These are phyloP conservation scores for Daldinia bambusicola DNA, from an alignment of 495 filamentous ascomycete genomes.

Conservation along the genomic window DNA sequence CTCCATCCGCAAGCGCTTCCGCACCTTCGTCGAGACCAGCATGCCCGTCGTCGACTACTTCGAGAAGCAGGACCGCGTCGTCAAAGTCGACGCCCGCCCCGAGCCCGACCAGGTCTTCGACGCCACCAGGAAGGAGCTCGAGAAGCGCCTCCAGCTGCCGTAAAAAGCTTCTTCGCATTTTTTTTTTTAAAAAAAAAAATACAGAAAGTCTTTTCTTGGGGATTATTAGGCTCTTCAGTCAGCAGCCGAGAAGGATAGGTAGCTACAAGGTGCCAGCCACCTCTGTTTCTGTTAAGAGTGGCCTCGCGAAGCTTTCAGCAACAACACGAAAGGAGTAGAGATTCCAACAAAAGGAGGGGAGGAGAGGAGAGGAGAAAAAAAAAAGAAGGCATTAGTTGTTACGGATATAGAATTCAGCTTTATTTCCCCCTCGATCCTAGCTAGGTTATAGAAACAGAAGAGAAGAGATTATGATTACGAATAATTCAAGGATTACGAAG, in stretches of 20 bases:
- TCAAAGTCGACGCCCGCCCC: conserved; percentile 75
- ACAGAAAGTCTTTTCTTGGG: no score
- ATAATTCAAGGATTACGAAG: conserved; percentile 9
- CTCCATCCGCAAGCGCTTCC: conserved; percentile 94
- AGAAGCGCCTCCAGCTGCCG: conserved; percentile 39
- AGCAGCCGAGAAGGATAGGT: no score
- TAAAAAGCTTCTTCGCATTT: neutral
- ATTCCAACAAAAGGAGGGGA: neutral
- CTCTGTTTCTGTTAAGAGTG: neutral
- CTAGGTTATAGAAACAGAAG: conserved; percentile 1
- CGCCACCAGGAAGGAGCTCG: conserved; percentile 63
- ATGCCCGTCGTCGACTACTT: conserved; percentile 96
- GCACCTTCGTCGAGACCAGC: conserved; percentile 90
- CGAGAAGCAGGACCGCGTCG: conserved; percentile 78
- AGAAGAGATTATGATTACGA: conserved; percentile 18
- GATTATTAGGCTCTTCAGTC: no score
- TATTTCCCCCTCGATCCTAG: neutral
- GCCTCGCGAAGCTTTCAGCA: neutral
- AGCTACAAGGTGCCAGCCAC: neutral
- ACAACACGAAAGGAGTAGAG: neutral
- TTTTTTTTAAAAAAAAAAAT: no score
- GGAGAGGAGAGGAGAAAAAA: neutral
- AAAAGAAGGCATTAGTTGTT: neutral
- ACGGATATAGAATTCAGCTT: conserved; percentile 16
- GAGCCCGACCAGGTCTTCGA: conserved; percentile 78